Conservation (phyloP, 2,329 filamentous ascomycete genomes). For the Ceratocystis papillata region DNA sequence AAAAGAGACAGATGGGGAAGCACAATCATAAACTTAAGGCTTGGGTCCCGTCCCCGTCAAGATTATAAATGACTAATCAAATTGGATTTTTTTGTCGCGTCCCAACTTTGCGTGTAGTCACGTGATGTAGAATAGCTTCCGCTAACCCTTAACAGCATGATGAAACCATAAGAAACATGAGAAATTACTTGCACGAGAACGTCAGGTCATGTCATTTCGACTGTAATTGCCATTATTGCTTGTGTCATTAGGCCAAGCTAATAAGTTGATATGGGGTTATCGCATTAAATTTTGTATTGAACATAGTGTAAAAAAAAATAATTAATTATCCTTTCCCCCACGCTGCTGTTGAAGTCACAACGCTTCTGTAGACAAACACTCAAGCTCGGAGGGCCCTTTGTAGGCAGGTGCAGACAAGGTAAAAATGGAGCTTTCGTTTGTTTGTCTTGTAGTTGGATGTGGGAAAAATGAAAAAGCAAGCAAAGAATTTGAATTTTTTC, state of each 20-base stretch:
- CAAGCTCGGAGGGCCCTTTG: neutral
- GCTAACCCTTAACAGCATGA: too few species aligned
- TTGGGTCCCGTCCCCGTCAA: neutral
- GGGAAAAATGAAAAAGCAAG: neutral
- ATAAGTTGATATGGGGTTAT: too few species aligned
- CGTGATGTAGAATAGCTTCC: neutral
- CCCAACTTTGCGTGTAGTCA: neutral
- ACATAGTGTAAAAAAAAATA: too few species aligned
- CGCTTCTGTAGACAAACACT: neutral
- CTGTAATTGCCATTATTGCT: too few species aligned
- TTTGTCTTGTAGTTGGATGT: neutral
- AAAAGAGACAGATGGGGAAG: constrained; percentile 4
- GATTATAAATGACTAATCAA: neutral
- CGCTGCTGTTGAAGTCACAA: neutral
- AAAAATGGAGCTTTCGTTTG: neutral
- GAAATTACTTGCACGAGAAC: too few species aligned
- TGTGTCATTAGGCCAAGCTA: too few species aligned
- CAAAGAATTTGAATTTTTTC: neutral
- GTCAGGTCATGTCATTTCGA: too few species aligned
- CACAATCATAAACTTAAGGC: neutral
- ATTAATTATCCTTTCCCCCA: too few species aligned
- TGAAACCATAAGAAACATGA: too few species aligned
- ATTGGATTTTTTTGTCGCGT: neutral
- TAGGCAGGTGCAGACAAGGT: constrained; percentile 1
- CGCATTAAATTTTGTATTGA: too few species aligned